Percentiles rank a stretch among this genome's conserved stretches.
Evolutionary conservation across 345 rosid species (phyloP).

Genomic region (Noccaea bulbosa): DNA sequence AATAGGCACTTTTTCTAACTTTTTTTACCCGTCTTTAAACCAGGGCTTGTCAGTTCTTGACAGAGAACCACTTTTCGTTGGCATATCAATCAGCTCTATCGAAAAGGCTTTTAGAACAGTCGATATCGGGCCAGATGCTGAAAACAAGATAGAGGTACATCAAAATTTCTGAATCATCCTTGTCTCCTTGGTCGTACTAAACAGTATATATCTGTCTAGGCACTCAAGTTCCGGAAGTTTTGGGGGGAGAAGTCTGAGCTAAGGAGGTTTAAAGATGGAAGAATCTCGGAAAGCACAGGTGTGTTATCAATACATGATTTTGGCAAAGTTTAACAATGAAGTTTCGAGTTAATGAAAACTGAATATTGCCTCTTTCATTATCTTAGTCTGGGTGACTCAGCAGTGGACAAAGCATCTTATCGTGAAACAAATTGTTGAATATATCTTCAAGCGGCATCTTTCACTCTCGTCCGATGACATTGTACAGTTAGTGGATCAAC

Average conservation of each 20-base stretch:
- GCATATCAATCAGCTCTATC: constrained; percentile 70
- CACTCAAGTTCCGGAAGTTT: constrained; percentile 70
- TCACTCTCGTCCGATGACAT: constrained; percentile 57
- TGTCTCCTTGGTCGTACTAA: constrained; percentile 23
- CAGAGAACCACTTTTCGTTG: constrained; percentile 69
- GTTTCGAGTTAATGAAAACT: constrained; percentile 29
- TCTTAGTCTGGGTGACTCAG: constrained; percentile 79
- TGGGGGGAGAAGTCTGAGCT: constrained; percentile 96
- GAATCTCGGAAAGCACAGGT: constrained; percentile 95
- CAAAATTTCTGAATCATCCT: constrained; percentile 2
- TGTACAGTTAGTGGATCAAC: constrained; percentile 79
- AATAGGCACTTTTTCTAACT: constrained; percentile 18
- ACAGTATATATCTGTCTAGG: constrained; percentile 47
- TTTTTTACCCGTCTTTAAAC: constrained; percentile 25
- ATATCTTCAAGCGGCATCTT: constrained; percentile 68
- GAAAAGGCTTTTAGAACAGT: constrained; percentile 77
- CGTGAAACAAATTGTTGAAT: constrained; percentile 70
- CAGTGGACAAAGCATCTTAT: constrained; percentile 79
- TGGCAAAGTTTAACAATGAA: constrained; percentile 16
- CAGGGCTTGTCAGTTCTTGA: constrained; percentile 78
- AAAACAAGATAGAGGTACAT: constrained; percentile 82
- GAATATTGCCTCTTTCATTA: constrained; percentile 29
- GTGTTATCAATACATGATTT: constrained; percentile 37
- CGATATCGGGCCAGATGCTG: constrained; percentile 92
- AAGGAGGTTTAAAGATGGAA: constrained; percentile 92